A percentile compares a stretch with the other conserved stretches of the same genome.
Evolutionary conservation across 2,329 filamentous ascomycete genomes (phyloP).

Genomic region (Epichloe gansuensis): DNA sequence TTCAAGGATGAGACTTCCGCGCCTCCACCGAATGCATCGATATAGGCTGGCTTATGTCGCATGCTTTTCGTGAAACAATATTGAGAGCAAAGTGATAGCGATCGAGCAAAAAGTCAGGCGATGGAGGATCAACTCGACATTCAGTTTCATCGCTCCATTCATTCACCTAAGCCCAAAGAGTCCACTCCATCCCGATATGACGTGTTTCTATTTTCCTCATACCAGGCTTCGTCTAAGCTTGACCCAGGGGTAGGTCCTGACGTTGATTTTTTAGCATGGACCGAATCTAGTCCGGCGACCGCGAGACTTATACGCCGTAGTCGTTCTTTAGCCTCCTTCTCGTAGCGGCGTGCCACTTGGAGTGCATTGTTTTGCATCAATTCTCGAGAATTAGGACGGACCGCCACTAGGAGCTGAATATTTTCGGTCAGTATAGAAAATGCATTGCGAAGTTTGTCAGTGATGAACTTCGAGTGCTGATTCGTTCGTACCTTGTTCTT

Average conservation of each 20-base stretch:
- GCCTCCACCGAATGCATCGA: neutral
- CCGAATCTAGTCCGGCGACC: slow-evolving; percentile 61
- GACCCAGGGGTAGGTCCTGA: slow-evolving; percentile 4
- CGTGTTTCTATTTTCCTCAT: slow-evolving; percentile 14
- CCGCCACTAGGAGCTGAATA: slow-evolving; percentile 55
- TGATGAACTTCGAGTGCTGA: neutral
- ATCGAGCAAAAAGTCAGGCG: neutral
- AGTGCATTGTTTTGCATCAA: slow-evolving; percentile 60
- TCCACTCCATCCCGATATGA: slow-evolving; percentile 1
- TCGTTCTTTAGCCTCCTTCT: slow-evolving; percentile 61
- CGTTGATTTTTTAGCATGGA: slow-evolving; percentile 12
- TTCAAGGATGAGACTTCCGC: neutral
- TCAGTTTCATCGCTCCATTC: neutral
- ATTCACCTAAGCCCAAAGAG: slow-evolving; percentile 5
- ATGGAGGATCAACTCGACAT: neutral
- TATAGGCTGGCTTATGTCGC: neutral
- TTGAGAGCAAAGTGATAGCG: neutral
- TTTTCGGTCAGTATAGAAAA: neutral
- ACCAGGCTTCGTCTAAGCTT: slow-evolving; percentile 22
- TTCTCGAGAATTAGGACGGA: slow-evolving; percentile 51
- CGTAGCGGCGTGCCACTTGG: slow-evolving; percentile 55
- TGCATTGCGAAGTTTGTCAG: too few species aligned
- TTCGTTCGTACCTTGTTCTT: slow-evolving; percentile 51
- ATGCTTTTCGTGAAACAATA: neutral
- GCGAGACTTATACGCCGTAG: slow-evolving; percentile 66